phyloP scores from a whole-genome alignment of 495 filamentous ascomycete genomes.

The Xylaria venustula region DNA sequence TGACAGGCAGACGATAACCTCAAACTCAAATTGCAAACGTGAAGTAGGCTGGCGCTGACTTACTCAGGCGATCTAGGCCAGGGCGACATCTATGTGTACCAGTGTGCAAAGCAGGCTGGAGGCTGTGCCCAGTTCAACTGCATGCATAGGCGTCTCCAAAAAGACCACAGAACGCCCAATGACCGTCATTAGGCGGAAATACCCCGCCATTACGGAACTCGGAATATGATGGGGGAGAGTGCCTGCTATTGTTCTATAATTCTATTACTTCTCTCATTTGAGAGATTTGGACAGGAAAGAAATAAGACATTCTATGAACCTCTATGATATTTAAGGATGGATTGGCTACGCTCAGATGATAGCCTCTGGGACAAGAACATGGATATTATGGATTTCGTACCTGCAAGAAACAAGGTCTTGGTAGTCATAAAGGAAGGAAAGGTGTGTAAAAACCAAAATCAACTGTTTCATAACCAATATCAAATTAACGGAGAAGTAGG shows the following conservation, averaged over 20 bases:
- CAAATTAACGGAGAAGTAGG: neutral
- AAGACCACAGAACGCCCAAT: neutral
- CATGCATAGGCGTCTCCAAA: neutral
- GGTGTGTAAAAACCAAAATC: neutral
- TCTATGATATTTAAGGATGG: neutral
- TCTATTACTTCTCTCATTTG: neutral
- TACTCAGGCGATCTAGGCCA: neutral
- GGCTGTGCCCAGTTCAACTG: neutral
- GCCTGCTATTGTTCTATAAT: neutral
- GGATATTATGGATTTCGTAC: neutral
- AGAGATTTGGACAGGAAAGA: neutral
- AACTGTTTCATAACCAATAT: neutral
- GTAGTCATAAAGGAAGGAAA: neutral
- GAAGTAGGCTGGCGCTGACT: neutral
- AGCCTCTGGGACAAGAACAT: neutral
- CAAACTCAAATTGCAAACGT: neutral
- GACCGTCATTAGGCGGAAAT: neutral
- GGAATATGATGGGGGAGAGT: neutral
- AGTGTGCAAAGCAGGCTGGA: neutral
- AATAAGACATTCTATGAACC: neutral
- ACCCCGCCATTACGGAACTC: neutral
- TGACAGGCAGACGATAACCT: constrained; percentile 1
- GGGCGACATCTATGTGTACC: neutral
- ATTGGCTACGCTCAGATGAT: neutral
- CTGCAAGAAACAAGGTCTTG: neutral